Conservation (phyloP, 345 rosid genomes). For the Eutrema heterophyllum region DNA sequence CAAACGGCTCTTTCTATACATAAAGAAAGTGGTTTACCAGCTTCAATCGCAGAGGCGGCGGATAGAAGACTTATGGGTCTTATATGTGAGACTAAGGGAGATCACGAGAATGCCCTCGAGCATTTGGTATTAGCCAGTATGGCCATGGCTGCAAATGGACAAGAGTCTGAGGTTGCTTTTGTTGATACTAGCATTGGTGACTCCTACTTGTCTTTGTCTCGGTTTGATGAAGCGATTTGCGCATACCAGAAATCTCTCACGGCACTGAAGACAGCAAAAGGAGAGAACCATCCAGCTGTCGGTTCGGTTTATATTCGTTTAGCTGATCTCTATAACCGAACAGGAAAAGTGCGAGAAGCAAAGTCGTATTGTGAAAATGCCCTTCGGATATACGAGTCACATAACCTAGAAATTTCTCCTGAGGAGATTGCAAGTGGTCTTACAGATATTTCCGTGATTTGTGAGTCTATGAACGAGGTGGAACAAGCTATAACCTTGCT, state of each 20-base stretch:
- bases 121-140: conserved; percentile 90
- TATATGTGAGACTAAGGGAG: conserved; percentile 80
- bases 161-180: conserved; percentile 76
- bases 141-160: conserved; percentile 82
- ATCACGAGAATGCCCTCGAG: conserved; percentile 80
- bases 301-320: conserved; percentile 80
- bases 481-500: conserved; percentile 71
- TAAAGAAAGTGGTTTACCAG: conserved; percentile 50
- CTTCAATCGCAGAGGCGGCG: conserved; percentile 81
- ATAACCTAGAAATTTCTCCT: conserved; percentile 49
- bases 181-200: conserved; percentile 94
- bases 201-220: conserved; percentile 71
- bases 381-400: conserved; percentile 69
- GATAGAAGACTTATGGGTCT: conserved; percentile 95
- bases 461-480: conserved; percentile 83
- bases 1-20: conserved; percentile 70
- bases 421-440: conserved; percentile 88
- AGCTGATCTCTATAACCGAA: conserved; percentile 80
- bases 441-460: conserved; percentile 73
- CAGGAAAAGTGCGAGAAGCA: conserved; percentile 76
- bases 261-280: conserved; percentile 66
- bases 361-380: conserved; percentile 85
- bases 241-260: conserved; percentile 88
- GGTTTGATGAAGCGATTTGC: conserved; percentile 80
- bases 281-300: conserved; percentile 82